Percentiles rank a stretch among this genome's conserved stretches.
Conservation (phyloP, 129 eudicot species). For the Logfia minima region DNA sequence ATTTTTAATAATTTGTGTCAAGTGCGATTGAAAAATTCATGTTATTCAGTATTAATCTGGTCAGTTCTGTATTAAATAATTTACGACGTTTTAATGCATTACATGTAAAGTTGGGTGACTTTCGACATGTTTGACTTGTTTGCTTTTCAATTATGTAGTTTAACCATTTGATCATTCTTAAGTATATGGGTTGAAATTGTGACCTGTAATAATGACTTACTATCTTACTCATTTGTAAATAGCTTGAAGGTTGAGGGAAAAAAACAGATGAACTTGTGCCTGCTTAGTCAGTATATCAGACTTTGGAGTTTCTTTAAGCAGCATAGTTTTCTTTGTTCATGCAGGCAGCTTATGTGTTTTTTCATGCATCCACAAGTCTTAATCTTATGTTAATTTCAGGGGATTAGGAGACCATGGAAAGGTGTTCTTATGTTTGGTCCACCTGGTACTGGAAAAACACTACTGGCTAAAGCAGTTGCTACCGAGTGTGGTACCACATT, state of each 20-base stretch:
- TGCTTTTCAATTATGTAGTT: background rate
- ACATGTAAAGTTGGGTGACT: background rate
- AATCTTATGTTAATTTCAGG: slow-evolving; percentile 47
- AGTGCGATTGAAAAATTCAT: background rate
- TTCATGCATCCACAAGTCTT: background rate
- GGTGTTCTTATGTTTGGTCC: slow-evolving; percentile 99
- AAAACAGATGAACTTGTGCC: background rate
- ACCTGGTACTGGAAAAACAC: slow-evolving; percentile 98
- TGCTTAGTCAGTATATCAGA: slow-evolving; percentile 6
- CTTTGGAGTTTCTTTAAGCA: background rate
- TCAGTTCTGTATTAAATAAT: background rate
- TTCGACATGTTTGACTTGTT: background rate
- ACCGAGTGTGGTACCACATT: slow-evolving; percentile 99
- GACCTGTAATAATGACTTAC: background rate
- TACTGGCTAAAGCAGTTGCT: slow-evolving; percentile 98
- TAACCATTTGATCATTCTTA: background rate
- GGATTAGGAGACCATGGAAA: slow-evolving; percentile 98
- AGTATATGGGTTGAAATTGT: background rate
- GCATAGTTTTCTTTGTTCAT: background rate
- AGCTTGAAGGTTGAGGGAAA: background rate
- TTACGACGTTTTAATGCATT: background rate
- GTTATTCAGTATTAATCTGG: background rate
- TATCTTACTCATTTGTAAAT: background rate
- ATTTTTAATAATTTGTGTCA: background rate
- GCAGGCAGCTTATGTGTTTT: background rate